Evolutionary conservation across 306 rosid species (phyloP).

Genomic region (Styphnolobium japonicum): DNA sequence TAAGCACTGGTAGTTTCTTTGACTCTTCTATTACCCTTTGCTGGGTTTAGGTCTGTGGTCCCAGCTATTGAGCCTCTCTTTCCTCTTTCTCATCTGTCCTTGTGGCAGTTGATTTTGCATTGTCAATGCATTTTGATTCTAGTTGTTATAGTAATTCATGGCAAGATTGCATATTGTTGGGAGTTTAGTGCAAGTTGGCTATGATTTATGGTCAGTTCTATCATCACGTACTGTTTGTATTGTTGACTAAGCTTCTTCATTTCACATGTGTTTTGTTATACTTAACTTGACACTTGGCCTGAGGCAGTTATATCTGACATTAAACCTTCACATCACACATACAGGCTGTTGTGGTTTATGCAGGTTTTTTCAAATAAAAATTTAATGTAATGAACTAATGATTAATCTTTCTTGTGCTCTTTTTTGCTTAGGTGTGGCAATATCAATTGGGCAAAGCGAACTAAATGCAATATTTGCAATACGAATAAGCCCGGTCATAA

Average conservation of each 20-base stretch:
- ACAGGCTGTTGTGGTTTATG: neutral
- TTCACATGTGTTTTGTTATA: neutral
- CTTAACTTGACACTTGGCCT: neutral
- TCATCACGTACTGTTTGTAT: neutral
- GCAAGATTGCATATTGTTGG: neutral
- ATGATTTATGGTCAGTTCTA: neutral
- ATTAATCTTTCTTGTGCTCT: slow-evolving; percentile 4
- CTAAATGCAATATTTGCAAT: slow-evolving; percentile 95
- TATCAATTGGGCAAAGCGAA: slow-evolving; percentile 98
- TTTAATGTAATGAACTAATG: slow-evolving; percentile 11
- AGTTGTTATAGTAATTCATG: slow-evolving; percentile 1
- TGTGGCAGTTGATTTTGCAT: slow-evolving; percentile 20
- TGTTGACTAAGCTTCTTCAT: neutral
- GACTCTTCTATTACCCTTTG: neutral
- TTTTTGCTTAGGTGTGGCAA: slow-evolving; percentile 80
- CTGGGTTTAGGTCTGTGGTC: neutral
- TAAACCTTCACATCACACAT: neutral
- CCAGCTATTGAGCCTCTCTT: neutral
- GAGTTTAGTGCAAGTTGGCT: slow-evolving; percentile 2
- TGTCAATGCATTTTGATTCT: slow-evolving; percentile 4
- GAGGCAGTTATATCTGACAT: neutral
- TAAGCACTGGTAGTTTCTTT: neutral
- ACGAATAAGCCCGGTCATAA: slow-evolving; percentile 92
- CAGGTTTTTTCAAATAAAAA: neutral
- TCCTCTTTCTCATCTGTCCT: slow-evolving; percentile 2